phyloP scores from a whole-genome alignment of 441 rosid species.

The Corymbia citriodora region DNA sequence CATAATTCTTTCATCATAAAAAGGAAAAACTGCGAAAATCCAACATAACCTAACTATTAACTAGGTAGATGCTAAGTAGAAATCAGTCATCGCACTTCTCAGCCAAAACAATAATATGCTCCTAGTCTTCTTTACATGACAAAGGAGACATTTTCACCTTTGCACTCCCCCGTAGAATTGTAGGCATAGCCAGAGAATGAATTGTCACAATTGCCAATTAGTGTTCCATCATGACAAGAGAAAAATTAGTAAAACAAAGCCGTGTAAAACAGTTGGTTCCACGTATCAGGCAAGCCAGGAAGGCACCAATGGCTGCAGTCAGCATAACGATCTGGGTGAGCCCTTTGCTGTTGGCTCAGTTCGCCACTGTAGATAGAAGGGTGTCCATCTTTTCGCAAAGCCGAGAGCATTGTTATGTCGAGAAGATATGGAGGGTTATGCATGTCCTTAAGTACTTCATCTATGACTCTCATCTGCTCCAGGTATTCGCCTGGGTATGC shows the following conservation, averaged over 20 bases:
- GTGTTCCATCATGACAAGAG: background rate
- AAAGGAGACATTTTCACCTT: background rate
- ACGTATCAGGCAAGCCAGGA: slow-evolving; percentile 92
- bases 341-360: slow-evolving; percentile 51
- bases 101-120: background rate
- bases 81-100: slow-evolving; percentile 1
- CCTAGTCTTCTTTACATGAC: background rate
- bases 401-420: slow-evolving; percentile 85
- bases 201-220: background rate
- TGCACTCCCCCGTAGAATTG: background rate
- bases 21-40: background rate
- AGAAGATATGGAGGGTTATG: slow-evolving; percentile 47
- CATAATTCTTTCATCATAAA: background rate
- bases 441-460: slow-evolving; percentile 52
- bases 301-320: slow-evolving; percentile 99
- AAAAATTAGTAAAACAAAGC: slow-evolving; percentile 38
- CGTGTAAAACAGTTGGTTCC: slow-evolving; percentile 80
- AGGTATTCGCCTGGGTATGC: slow-evolving; percentile 48
- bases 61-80: background rate
- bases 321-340: slow-evolving; percentile 62
- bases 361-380: slow-evolving; percentile 90
- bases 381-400: slow-evolving; percentile 76
- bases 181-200: background rate
- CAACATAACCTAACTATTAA: background rate
- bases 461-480: slow-evolving; percentile 63